Percentiles rank a stretch among this genome's conserved stretches.
phyloP scores from a whole-genome alignment of 2,329 filamentous ascomycete genomes.

The Acrocalymma vagum region DNA sequence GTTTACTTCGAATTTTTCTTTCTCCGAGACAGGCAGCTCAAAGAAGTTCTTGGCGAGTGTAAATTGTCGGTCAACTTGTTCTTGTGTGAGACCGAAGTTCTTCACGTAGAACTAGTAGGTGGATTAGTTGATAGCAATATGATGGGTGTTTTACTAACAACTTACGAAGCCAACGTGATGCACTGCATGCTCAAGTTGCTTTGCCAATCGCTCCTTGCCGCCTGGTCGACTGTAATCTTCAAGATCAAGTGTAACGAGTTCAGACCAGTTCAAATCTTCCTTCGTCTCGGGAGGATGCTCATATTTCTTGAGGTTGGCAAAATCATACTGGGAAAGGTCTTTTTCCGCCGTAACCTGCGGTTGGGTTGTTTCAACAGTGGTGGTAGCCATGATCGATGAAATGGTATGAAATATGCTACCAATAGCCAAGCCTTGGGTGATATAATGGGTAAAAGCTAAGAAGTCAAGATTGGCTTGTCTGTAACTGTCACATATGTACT shows the following conservation, averaged over 20 bases:
- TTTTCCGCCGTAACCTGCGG: constrained; percentile 7
- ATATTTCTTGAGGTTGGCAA: constrained; percentile 44
- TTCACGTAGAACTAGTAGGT: constrained; percentile 68
- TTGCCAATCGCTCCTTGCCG: constrained; percentile 63
- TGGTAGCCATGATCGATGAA: constrained; percentile 25
- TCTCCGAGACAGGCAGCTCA: constrained; percentile 64
- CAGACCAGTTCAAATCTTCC: constrained; percentile 60
- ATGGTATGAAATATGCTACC: not conserved
- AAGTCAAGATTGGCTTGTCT: not conserved
- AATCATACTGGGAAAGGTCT: constrained; percentile 40
- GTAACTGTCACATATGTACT: not conserved
- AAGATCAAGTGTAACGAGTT: constrained; percentile 66
- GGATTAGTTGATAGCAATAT: not conserved
- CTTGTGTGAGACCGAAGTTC: constrained; percentile 67
- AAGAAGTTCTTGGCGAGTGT: constrained; percentile 69
- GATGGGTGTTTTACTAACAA: not conserved
- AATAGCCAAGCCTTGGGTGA: not conserved
- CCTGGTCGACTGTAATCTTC: constrained; percentile 62
- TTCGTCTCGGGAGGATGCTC: constrained; percentile 59
- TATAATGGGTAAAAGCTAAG: not conserved
- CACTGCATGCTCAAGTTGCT: constrained; percentile 65
- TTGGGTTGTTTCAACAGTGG: constrained; percentile 18
- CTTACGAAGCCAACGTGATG: constrained; percentile 53
- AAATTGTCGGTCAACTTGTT: constrained; percentile 68
- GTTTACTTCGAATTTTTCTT: constrained; percentile 60